Conservation (phyloP, 1,284 basidiomycete species). For the Stygiomarasmius scandens region DNA sequence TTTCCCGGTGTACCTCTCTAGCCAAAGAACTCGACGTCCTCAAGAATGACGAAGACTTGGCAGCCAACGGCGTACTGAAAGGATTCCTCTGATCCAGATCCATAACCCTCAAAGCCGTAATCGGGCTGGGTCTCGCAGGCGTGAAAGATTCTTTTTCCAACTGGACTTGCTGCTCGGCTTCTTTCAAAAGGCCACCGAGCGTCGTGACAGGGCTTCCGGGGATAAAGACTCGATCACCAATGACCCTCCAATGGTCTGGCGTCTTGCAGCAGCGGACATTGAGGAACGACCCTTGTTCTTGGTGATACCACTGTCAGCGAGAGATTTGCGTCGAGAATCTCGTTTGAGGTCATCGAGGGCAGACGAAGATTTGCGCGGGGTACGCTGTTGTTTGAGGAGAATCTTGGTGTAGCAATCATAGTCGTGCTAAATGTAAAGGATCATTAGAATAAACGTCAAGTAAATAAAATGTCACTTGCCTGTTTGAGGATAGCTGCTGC, state of each 20-base stretch:
- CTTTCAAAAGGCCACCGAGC: conserved; percentile 55
- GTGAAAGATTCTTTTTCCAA: conserved; percentile 6
- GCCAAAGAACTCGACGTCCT: conserved; percentile 4
- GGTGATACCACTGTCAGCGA: conserved; percentile 9
- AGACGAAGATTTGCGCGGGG: conserved; percentile 20
- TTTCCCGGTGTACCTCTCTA: conserved; percentile 1
- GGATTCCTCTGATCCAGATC: conserved; percentile 20
- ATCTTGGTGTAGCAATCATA: conserved; percentile 77
- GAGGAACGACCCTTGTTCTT: conserved; percentile 10
- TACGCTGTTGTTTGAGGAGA: conserved; percentile 38
- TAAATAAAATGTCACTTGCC: conserved; percentile 42
- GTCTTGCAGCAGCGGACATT: conserved; percentile 19
- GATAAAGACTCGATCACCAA: conserved; percentile 53
- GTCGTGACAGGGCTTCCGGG: conserved; percentile 58
- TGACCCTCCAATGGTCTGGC: conserved; percentile 14
- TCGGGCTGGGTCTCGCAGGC: neutral
- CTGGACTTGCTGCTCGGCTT: conserved; percentile 58
- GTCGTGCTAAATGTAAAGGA: conserved; percentile 61
- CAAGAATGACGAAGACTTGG: neutral
- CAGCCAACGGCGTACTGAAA: conserved; percentile 30
- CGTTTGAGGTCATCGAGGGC: conserved; percentile 23
- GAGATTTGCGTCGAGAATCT: conserved; percentile 21
- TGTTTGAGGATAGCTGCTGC: conserved; percentile 90
- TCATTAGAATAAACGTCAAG: conserved; percentile 10
- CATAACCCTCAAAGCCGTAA: neutral